Base-by-base conservation (phyloP, 148 eudicot species). In the Polygonum maritimum region DNA sequence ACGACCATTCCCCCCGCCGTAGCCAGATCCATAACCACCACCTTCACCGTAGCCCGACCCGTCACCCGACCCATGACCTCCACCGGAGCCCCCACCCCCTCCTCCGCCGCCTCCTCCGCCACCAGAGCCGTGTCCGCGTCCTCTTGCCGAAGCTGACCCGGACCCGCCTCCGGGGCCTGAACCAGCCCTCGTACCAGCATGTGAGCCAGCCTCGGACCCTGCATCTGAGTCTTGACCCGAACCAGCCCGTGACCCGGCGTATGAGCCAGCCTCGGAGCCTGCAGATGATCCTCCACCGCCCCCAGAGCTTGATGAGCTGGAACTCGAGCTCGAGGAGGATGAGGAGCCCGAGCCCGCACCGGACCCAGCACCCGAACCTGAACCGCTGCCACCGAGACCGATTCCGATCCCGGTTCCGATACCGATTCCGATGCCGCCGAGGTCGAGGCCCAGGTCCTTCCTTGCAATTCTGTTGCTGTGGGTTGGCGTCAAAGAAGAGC, bases 181-280 rank as follows among this genome's bases (percentile, higher is more conserved):
- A 10, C 75, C 84, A 0, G 89, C 85, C 18, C 86, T 75, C 45
- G 94, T 88, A 9, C 94, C 92, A 1, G 95, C 95, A 74, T 74
- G 79, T 0, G 95, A 88, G 1, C 91, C 94, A 0, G 92, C 93
- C 15, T 82, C 83, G 0, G 93, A 89, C 13, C 91, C 94, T 0
- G 90, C 90, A 47, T 80, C 85, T 41, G 70, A 13, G 3, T 41
- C 65, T 48, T 48, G 15, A 12, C 60, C 71, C 1, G 91, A 85
- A 7, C 90, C 91, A 0, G 86, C 88, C 4, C 80, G 81, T 22
- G 82, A 76, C 15, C 78, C 82, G 6, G 76, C 75, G 16, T 81
- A 80, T 4, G 87, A 86, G n/a, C 86, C 78, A 0, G 87, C 80
- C 18, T 78, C 79, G 0, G 88, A 83, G 54, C 82, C 72, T 39